phyloP scores from a whole-genome alignment of 2,329 filamentous ascomycete species.

The Sphaerulina musiva region DNA sequence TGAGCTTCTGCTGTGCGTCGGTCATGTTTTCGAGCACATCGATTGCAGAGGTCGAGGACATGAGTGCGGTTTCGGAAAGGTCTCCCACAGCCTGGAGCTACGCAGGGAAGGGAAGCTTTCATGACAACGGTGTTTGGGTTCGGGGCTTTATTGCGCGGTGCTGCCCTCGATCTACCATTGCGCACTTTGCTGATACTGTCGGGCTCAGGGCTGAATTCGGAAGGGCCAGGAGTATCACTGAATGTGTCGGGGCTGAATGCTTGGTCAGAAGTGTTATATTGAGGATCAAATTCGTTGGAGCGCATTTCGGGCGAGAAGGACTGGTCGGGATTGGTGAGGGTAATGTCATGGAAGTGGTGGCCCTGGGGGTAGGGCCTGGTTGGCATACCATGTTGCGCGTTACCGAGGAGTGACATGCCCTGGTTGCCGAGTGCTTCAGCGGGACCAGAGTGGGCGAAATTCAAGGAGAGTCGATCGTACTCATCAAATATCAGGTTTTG shows the following conservation, averaged over 20 bases:
- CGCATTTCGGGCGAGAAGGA: background rate
- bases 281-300: background rate
- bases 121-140: background rate
- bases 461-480: background rate
- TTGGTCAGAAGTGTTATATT: background rate
- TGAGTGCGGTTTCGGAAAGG: conserved; percentile 8
- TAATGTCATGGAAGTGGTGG: background rate
- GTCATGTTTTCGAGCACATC: conserved; percentile 16
- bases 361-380: background rate
- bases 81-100: conserved; percentile 4
- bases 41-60: conserved; percentile 13
- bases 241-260: conserved; percentile 2
- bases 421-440: background rate
- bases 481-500: background rate
- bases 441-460: background rate
- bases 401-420: background rate
- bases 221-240: conserved; percentile 2
- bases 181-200: background rate
- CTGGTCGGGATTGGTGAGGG: conserved; percentile 1
- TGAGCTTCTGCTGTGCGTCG: conserved; percentile 12
- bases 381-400: background rate
- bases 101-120: conserved; percentile 8
- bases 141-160: background rate
- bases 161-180: background rate
- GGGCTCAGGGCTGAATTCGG: conserved; percentile 2